Evolutionary conservation across 176 grass and related monocot genomes (phyloP).

Genomic region (Carex parvula): DNA sequence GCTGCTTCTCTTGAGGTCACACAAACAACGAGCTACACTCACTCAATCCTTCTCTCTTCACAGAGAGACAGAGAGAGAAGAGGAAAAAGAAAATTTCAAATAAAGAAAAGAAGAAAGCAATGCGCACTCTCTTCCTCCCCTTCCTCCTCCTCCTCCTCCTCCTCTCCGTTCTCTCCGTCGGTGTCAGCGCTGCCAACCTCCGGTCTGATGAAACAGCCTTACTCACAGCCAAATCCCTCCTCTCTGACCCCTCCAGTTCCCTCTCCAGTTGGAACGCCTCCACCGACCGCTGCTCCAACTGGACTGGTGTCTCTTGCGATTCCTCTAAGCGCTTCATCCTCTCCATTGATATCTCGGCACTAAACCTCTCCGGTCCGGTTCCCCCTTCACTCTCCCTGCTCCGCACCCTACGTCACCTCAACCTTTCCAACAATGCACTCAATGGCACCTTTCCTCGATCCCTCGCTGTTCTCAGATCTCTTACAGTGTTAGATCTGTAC

Average conservation of each 20-base stretch:
- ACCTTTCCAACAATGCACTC: conserved; percentile 79
- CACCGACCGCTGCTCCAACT: conserved; percentile 33
- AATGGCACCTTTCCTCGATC: conserved; percentile 54
- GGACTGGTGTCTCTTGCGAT: conserved; percentile 57
- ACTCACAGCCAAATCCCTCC: conserved; percentile 51
- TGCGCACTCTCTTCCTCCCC: conserved; percentile 19
- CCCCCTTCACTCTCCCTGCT: conserved; percentile 45
- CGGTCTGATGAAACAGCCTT: conserved; percentile 43
- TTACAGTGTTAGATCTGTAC: conserved; percentile 72
- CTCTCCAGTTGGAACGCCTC: conserved; percentile 44
- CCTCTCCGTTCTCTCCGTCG: conserved; percentile 12
- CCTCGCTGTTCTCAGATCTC: conserved; percentile 33
- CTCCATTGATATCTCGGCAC: conserved; percentile 61
- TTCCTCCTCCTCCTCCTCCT: conserved; percentile 12
- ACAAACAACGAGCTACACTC: conserved; percentile 12
- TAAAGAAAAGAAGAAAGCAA: background rate
- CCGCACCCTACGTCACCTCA: conserved; percentile 47
- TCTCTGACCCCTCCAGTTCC: conserved; percentile 42
- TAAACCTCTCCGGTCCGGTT: conserved; percentile 61
- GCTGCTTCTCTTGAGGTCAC: background rate
- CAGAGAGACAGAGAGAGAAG: background rate
- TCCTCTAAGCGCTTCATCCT: conserved; percentile 29
- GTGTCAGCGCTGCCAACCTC: background rate
- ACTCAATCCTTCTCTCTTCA: background rate
- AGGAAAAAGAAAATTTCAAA: background rate